Percentiles rank a stretch among this genome's conserved stretches.
Conservation (phyloP, 768 basidiomycete genomes). For the Pisolithus albus region DNA sequence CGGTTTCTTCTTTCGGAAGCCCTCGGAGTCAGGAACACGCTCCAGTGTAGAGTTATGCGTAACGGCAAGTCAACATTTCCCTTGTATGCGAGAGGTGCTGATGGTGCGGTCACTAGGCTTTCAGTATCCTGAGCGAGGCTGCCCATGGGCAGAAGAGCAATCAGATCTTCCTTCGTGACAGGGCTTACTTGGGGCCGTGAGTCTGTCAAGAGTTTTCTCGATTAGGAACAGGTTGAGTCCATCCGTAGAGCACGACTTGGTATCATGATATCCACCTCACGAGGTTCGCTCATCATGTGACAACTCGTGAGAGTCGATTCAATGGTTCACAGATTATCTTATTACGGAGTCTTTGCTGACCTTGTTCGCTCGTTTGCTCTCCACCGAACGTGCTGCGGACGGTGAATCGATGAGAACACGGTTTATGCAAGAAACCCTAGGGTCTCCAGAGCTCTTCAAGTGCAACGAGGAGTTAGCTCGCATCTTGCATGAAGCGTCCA, state of each 20-base stretch:
- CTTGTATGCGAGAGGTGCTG: constrained; percentile 24
- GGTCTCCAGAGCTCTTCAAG: constrained; percentile 30
- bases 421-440: constrained; percentile 50
- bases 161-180: constrained; percentile 40
- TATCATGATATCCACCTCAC: constrained; percentile 38
- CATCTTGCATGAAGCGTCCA: constrained; percentile 36
- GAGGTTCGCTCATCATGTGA: constrained; percentile 29
- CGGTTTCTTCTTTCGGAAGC: constrained; percentile 31
- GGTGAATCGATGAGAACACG: constrained; percentile 32
- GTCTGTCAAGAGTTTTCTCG: not conserved
- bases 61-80: constrained; percentile 13
- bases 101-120: constrained; percentile 37
- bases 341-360: constrained; percentile 51
- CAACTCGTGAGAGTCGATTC: not conserved
- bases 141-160: constrained; percentile 36
- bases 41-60: constrained; percentile 21
- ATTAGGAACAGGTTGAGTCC: not conserved
- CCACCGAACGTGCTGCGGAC: constrained; percentile 30
- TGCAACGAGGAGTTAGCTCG: constrained; percentile 33
- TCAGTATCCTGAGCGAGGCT: constrained; percentile 45
- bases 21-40: constrained; percentile 9
- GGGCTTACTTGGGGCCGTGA: constrained; percentile 44
- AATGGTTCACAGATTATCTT: constrained; percentile 40
- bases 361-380: constrained; percentile 48
- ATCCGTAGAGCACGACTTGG: constrained; percentile 41